Conservation (phyloP, 2,329 filamentous ascomycete species). For the Neofusicoccum laricinum region DNA sequence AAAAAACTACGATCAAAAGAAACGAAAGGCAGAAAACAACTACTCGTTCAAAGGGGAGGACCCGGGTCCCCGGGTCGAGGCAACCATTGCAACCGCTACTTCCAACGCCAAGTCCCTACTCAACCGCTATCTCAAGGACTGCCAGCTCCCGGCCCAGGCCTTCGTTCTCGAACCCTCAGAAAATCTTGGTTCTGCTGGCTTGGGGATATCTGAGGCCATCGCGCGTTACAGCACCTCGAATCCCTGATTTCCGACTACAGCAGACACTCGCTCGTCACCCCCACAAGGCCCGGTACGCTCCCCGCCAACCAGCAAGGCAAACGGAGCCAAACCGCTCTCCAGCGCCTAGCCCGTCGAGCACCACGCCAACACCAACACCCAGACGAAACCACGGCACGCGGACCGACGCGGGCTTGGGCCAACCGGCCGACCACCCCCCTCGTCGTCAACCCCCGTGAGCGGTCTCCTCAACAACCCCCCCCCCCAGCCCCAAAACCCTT, state of each 20-base stretch:
- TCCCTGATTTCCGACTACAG: constrained; percentile 53
- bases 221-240: constrained; percentile 36
- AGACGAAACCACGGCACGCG: constrained; percentile 59
- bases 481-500: no score
- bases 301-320: constrained; percentile 57
- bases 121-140: constrained; percentile 42
- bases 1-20: constrained; percentile 51
- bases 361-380: constrained; percentile 58
- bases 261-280: constrained; percentile 55
- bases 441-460: no score
- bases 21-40: constrained; percentile 42
- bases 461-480: no score
- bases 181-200: constrained; percentile 35
- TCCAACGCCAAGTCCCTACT: constrained; percentile 34
- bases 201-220: constrained; percentile 38
- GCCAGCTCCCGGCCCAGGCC: constrained; percentile 34
- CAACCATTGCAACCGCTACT: constrained; percentile 32
- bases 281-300: constrained; percentile 48
- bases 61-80: constrained; percentile 40
- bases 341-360: constrained; percentile 56
- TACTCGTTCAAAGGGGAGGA: constrained; percentile 52
- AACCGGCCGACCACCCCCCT: constrained; percentile 26
- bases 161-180: constrained; percentile 50
- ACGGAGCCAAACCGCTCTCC: constrained; percentile 49
- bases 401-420: constrained; percentile 42